These are phyloP conservation scores for Geotrichum cucujoidarum DNA, from an alignment of 1,139 yeast genomes.

Conservation along the genomic window DNA sequence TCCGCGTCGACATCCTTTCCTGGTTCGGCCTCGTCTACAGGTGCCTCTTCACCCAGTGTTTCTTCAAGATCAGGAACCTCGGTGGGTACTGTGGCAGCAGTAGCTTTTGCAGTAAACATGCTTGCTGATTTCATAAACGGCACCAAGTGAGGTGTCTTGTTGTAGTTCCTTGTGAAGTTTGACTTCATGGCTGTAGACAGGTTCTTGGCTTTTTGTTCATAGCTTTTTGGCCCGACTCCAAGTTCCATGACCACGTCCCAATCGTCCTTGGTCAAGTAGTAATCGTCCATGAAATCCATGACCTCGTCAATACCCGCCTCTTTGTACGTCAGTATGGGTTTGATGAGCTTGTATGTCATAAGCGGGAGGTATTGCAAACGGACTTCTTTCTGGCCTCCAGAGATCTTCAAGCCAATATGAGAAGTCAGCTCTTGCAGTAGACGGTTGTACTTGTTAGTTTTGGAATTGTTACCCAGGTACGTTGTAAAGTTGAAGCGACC, in stretches of 20 bases:
- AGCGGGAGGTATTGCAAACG: constrained; percentile 74
- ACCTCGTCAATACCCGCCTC: constrained; percentile 62
- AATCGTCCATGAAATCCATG: constrained; percentile 69
- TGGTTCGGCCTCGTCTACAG: constrained; percentile 45
- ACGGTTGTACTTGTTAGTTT: constrained; percentile 70
- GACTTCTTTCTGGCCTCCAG: constrained; percentile 69
- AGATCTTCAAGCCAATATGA: constrained; percentile 74
- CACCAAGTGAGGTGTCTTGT: constrained; percentile 69
- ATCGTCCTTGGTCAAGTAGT: constrained; percentile 82
- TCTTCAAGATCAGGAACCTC: constrained; percentile 57
- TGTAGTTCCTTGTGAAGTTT: constrained; percentile 81
- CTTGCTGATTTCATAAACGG: constrained; percentile 71
- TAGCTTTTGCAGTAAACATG: constrained; percentile 41
- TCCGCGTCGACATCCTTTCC: constrained; percentile 40
- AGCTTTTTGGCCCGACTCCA: constrained; percentile 56
- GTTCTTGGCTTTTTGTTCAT: constrained; percentile 54
- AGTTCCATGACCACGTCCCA: constrained; percentile 85
- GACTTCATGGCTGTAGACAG: constrained; percentile 73
- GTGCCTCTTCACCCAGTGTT: constrained; percentile 55
- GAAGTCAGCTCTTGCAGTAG: constrained; percentile 82
- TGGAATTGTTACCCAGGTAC: constrained; percentile 90
- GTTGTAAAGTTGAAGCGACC: constrained; percentile 75
- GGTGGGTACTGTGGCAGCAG: constrained; percentile 29
- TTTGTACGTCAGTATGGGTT: constrained; percentile 52
- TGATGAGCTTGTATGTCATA: constrained; percentile 50